phyloP scores from a whole-genome alignment of 2,329 filamentous ascomycete species.

The Lachnum nothofagi region DNA sequence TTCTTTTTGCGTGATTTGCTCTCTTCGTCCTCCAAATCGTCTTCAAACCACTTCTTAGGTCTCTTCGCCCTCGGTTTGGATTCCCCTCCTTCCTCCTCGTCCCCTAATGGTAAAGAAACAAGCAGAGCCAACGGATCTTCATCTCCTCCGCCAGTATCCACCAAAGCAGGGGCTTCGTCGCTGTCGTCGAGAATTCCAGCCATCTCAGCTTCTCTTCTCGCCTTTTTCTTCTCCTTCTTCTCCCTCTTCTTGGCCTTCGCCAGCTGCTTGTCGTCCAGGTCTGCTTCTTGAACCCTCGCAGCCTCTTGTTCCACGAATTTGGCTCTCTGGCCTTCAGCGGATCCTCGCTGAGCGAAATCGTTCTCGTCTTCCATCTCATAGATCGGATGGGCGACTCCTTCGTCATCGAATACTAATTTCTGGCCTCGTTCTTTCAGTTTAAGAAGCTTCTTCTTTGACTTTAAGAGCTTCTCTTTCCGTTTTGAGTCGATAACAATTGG shows the following conservation, averaged over 20 bases:
- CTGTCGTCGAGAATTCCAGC: conserved; percentile 35
- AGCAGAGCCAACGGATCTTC: conserved; percentile 55
- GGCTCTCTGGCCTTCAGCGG: conserved; percentile 68
- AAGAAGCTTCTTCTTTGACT: conserved; percentile 88
- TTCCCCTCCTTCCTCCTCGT: conserved; percentile 46
- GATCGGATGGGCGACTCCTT: conserved; percentile 75
- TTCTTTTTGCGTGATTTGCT: conserved; percentile 41
- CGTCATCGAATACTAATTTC: conserved; percentile 87
- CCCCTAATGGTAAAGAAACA: conserved; percentile 50
- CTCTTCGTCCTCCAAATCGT: conserved; percentile 52
- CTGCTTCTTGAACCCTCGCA: conserved; percentile 65
- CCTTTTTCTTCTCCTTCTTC: conserved; percentile 70
- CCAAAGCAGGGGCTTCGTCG: conserved; percentile 28
- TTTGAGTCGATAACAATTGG: conserved; percentile 87
- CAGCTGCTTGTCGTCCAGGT: conserved; percentile 75
- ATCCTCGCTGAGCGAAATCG: conserved; percentile 69
- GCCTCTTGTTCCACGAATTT: conserved; percentile 74
- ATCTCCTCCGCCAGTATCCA: conserved; percentile 33
- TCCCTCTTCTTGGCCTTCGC: conserved; percentile 73
- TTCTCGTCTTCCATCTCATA: conserved; percentile 87
- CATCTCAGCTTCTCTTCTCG: conserved; percentile 52
- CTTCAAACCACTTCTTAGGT: conserved; percentile 75
- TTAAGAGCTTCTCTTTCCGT: conserved; percentile 88
- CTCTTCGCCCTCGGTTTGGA: conserved; percentile 50
- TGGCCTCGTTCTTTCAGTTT: conserved; percentile 83